A percentile compares a stretch with the other conserved stretches of the same genome.
These are phyloP conservation scores for Phlyctochytrium planicorne DNA, from an alignment of 192 early-diverging fungal genomes.

Conservation along the genomic window DNA sequence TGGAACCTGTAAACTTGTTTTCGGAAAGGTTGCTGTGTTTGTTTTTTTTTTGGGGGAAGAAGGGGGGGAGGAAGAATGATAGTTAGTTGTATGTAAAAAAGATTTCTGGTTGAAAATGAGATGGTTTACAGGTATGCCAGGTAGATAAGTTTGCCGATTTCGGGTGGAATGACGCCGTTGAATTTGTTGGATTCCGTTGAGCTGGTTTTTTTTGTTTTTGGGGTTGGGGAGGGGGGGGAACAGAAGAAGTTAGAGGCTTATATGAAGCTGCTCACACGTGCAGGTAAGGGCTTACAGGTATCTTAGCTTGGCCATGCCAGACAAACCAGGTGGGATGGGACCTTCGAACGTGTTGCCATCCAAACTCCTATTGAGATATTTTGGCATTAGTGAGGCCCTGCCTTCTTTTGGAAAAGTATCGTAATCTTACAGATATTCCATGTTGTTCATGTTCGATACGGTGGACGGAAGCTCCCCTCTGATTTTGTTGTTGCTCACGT, in stretches of 20 bases:
- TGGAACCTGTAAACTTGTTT: neutral
- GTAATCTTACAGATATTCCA: slow-evolving; percentile 3
- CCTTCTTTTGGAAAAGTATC: too few relatives aligned
- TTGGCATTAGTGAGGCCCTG: too few relatives aligned
- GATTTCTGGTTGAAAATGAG: neutral
- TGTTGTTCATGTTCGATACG: neutral
- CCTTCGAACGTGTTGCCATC: neutral
- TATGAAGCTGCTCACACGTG: neutral
- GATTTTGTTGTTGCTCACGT: neutral
- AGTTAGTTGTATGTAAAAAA: neutral
- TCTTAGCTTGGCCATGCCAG: neutral
- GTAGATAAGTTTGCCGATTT: slow-evolving; percentile 1
- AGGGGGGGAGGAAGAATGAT: neutral
- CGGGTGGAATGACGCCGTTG: neutral
- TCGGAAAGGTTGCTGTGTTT: neutral
- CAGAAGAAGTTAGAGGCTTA: too few relatives aligned
- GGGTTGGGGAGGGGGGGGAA: too few relatives aligned
- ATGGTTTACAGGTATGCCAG: neutral
- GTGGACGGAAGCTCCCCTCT: neutral
- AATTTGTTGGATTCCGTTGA: neutral
- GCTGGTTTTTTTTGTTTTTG: too few relatives aligned
- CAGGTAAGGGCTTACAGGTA: neutral
- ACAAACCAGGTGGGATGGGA: neutral
- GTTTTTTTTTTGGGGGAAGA: neutral
- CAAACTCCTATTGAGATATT: too few relatives aligned